phyloP scores from a whole-genome alignment of 352 stramenopile genomes.

The Globisporangium echinulatum region DNA sequence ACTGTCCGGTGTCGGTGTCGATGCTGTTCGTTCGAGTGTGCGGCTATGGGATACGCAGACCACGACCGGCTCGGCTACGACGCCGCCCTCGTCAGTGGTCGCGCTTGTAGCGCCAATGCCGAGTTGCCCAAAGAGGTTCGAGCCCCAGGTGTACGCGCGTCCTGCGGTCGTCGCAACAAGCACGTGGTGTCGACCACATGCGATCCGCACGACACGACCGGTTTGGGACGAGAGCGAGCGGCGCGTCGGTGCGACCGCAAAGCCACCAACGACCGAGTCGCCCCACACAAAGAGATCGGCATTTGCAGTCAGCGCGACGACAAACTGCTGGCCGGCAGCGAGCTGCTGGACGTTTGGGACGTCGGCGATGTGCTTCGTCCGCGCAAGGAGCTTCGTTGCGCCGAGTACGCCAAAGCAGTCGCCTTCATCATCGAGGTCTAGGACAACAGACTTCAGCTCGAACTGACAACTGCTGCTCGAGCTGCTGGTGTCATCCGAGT shows the following conservation, averaged over 20 bases:
- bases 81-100: slow-evolving; percentile 6
- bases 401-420: slow-evolving; percentile 49
- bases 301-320: slow-evolving; percentile 23
- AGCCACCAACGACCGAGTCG: slow-evolving; percentile 3
- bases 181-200: slow-evolving; percentile 40
- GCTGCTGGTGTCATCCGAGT: not conserved
- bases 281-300: slow-evolving; percentile 37
- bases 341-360: slow-evolving; percentile 27
- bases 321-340: slow-evolving; percentile 27
- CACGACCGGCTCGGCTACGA: slow-evolving; percentile 14
- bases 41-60: slow-evolving; percentile 1
- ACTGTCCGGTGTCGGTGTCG: not conserved
- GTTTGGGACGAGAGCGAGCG: slow-evolving; percentile 10
- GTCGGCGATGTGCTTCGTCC: slow-evolving; percentile 40
- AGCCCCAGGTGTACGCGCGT: slow-evolving; percentile 50
- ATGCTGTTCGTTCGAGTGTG: not conserved
- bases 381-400: slow-evolving; percentile 31
- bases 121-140: slow-evolving; percentile 63
- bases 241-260: slow-evolving; percentile 12
- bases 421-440: slow-evolving; percentile 25
- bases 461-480: not conserved
- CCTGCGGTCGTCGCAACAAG: slow-evolving; percentile 21
- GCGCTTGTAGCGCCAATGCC: slow-evolving; percentile 23
- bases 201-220: slow-evolving; percentile 26
- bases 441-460: not conserved